A percentile compares a stretch with the other conserved stretches of the same genome.
These are phyloP conservation scores for Penicillium cosmopolitanum DNA, from an alignment of 495 filamentous ascomycete species.

Conservation along the genomic window DNA sequence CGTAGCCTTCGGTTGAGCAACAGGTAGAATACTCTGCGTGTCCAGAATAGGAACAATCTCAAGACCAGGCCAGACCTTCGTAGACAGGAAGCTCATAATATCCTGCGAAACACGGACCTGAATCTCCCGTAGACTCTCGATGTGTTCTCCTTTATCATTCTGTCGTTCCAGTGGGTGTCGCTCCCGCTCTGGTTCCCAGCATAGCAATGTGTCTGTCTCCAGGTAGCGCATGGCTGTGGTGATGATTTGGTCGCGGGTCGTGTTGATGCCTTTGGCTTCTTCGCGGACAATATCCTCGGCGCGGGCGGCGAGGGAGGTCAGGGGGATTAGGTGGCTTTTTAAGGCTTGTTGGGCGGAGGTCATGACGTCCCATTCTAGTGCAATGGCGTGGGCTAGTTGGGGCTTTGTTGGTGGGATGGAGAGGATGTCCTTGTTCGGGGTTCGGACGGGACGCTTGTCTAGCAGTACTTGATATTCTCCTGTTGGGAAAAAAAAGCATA, in stretches of 20 bases:
- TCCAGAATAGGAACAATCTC: conserved; percentile 77
- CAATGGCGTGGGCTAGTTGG: conserved; percentile 82
- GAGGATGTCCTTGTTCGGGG: conserved; percentile 72
- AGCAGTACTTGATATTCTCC: conserved; percentile 72
- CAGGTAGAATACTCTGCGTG: conserved; percentile 70
- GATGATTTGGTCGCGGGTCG: conserved; percentile 61
- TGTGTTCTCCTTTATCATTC: conserved; percentile 29
- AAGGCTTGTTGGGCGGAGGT: conserved; percentile 76
- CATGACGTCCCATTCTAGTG: conserved; percentile 90
- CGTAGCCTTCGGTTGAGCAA: conserved; percentile 69
- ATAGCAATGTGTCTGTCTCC: conserved; percentile 91
- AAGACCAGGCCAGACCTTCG: conserved; percentile 83
- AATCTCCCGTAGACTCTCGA: conserved; percentile 66
- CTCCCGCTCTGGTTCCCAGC: conserved; percentile 75
- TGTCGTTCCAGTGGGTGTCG: conserved; percentile 28
- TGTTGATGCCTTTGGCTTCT: conserved; percentile 52
- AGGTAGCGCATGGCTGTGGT: conserved; percentile 79
- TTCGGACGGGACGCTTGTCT: conserved; percentile 78
- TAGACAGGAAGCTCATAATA: conserved; percentile 70
- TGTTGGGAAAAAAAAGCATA: conserved; percentile 37
- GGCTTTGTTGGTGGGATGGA: conserved; percentile 73
- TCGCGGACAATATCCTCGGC: conserved; percentile 76
- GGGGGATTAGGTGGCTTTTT: conserved; percentile 78
- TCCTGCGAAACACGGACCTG: conserved; percentile 69
- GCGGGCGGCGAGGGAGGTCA: conserved; percentile 83